These are phyloP conservation scores for Marsdenia floribunda DNA, from an alignment of 257 asterid species.

Conservation along the genomic window DNA sequence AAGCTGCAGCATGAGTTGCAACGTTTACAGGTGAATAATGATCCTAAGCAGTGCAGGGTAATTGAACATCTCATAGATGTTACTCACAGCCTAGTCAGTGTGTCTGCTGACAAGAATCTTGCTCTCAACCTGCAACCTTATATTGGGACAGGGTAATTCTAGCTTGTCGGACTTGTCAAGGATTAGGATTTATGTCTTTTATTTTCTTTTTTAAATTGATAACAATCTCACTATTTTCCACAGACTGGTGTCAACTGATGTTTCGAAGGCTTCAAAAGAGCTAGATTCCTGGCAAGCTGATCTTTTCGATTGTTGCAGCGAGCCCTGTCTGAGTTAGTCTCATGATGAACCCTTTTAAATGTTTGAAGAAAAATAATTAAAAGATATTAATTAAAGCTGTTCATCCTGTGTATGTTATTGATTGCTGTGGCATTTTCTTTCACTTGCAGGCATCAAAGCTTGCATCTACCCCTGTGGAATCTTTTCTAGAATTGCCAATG, in stretches of 20 bases:
- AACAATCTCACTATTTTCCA: background rate
- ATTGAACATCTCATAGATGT: conserved; percentile 26
- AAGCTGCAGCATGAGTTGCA: conserved; percentile 19
- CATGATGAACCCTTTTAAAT: background rate
- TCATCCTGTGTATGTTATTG: background rate
- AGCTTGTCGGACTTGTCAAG: background rate
- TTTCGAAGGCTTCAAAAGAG: conserved; percentile 2
- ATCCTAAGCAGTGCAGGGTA: conserved; percentile 12
- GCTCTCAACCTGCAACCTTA: conserved; percentile 8
- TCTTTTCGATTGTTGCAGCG: conserved; percentile 17
- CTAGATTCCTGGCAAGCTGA: conserved; percentile 18
- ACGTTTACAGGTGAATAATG: conserved; percentile 9
- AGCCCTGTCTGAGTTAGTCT: conserved; percentile 17
- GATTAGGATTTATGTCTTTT: background rate
- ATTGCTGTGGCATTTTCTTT: background rate
- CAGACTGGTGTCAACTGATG: conserved; percentile 16
- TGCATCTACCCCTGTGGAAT: conserved; percentile 12
- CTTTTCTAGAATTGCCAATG: conserved; percentile 12
- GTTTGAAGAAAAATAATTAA: background rate
- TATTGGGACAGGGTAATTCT: conserved; percentile 11
- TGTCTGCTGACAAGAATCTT: conserved; percentile 17
- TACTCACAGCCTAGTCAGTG: conserved; percentile 18
- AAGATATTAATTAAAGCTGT: background rate
- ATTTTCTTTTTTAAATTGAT: too few species aligned
- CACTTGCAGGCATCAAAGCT: conserved; percentile 13